Evolutionary conservation across 306 rosid species (phyloP).

Genomic region (Hippophae tibetana): DNA sequence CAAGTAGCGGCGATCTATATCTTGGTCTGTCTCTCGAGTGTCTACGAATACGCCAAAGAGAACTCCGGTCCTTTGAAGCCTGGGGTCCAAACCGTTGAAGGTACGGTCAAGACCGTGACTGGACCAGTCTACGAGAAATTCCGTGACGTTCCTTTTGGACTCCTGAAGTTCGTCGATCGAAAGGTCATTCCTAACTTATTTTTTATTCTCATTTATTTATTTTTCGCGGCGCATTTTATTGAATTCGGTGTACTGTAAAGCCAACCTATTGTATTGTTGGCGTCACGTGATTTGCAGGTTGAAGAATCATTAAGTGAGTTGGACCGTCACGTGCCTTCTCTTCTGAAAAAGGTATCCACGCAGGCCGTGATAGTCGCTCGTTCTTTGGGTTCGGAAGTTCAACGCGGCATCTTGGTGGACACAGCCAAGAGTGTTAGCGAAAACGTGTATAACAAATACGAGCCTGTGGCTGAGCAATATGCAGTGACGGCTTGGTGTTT

Average conservation of each 20-base stretch:
- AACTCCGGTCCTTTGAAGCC: conserved; percentile 40
- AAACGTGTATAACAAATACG: conserved; percentile 21
- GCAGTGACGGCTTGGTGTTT: conserved; percentile 36
- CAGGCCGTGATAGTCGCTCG: conserved; percentile 18
- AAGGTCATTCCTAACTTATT: conserved; percentile 23
- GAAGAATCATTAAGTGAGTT: conserved; percentile 27
- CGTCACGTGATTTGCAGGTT: conserved; percentile 21
- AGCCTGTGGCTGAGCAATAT: conserved; percentile 35
- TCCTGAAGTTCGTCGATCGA: conserved; percentile 36
- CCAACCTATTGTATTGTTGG: not conserved
- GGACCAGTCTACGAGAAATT: conserved; percentile 45
- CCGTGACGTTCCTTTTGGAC: conserved; percentile 35
- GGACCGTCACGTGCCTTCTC: conserved; percentile 27
- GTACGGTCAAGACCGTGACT: conserved; percentile 31
- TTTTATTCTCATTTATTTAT: not conserved
- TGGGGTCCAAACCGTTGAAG: conserved; percentile 45
- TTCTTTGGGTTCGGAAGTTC: conserved; percentile 21
- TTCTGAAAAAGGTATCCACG: conserved; percentile 26
- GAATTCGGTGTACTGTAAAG: not conserved
- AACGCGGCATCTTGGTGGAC: conserved; percentile 28
- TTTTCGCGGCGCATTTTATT: not conserved
- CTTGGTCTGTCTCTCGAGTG: conserved; percentile 20
- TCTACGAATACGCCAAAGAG: conserved; percentile 41
- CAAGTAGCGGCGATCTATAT: conserved; percentile 36
- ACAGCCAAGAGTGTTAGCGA: conserved; percentile 16